Base-by-base conservation (phyloP, 768 basidiomycete species). In the Dentipellis sp. region DNA sequence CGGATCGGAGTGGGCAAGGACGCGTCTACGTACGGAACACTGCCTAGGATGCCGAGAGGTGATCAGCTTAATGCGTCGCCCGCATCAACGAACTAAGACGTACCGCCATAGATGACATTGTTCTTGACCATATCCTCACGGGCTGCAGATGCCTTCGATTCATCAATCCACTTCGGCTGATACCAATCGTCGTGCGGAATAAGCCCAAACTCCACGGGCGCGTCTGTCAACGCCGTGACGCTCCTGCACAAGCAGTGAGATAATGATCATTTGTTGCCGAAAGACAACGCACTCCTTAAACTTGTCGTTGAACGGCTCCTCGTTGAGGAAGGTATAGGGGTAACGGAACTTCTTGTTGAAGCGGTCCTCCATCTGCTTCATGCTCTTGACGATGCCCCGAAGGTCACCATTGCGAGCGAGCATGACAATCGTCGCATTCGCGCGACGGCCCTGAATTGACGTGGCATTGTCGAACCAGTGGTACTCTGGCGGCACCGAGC, bases 291-390 rank as follows among this genome's bases (percentile, higher is more conserved):
- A 84, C 80, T 72, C 68, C 65, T 85, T 88, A 71, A 91, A 91
- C 38, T 83, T 79, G 6, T 85, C 81, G 3, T 79, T 77, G 66
- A 91, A 91, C 0, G 80, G 79, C 61, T 83, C 83, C 52, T 94
- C 91, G 66, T 94, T 93, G 39, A 94, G 75, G 63, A 93, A 81
- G n/a, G 88, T 81, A 72, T 85, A 93, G 9, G 89, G 88, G 68
- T 93, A 93, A 47, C 73, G 72, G 60, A 74, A 82, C 63, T 78
- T 75, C 59, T 78, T 76, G 66, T 84, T 84, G 70, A 82, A 83
- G 17, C 79, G 70, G 59, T 78, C 74, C 67, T 84, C 82, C 70
- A 81, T 73, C 65, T 79, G 77, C 66, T 78, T 78, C 65, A 82
- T 74, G 56, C 77, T 79, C 40, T 68, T 70, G 19, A 74, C 58